Base-by-base conservation (phyloP, 2,329 filamentous ascomycete species). In the Colletotrichum sublineola region DNA sequence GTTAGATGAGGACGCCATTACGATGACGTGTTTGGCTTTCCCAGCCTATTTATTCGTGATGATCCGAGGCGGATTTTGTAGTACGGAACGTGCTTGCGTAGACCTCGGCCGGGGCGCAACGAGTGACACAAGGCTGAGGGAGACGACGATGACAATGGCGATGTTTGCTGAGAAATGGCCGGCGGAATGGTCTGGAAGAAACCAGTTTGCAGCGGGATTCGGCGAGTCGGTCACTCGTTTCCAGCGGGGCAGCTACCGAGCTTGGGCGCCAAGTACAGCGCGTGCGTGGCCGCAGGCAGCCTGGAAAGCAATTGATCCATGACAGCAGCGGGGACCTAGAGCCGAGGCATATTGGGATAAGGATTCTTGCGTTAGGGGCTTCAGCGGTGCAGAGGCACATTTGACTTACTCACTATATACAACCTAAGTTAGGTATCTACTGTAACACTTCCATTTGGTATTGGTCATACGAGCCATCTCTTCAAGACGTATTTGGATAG, bases 1-100 rank as follows among this genome's bases (percentile, higher is more conserved):
- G 56, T 83, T 75, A 44, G 84, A 84, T 76, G 87, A 84, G 74
- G 88, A 87, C 44, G 88, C 83, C 89, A 91, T 91, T 76, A 78
- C 68, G 48, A 50, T 33, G 38, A 64, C 62, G 56, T 50, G 62
- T 74, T 63, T 42, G 57, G 66, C 18, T 46, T 36, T 56, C 12
- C 38, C 36, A 5, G 2, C 20, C 40, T 73, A 67, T 72, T 71
- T 71, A 73, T 67, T 56, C 29, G 7, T 9, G 29, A 48, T 46
- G 4, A 12, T 63, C 33, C 18, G 20, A 6, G 20, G 15, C 24
- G 12, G n/a, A 29, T 11, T 3, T 38, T 7, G 62, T 20, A 12
- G 33, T 42, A 67, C 2, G 20, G 4, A 14, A 11, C 29, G 44
- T 24, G 57, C 6, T 50, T 52, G 58, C 62, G 56, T 71, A 58